phyloP scores from a whole-genome alignment of 371 early-diverging fungal genomes.

The Mucor circinelloides region DNA sequence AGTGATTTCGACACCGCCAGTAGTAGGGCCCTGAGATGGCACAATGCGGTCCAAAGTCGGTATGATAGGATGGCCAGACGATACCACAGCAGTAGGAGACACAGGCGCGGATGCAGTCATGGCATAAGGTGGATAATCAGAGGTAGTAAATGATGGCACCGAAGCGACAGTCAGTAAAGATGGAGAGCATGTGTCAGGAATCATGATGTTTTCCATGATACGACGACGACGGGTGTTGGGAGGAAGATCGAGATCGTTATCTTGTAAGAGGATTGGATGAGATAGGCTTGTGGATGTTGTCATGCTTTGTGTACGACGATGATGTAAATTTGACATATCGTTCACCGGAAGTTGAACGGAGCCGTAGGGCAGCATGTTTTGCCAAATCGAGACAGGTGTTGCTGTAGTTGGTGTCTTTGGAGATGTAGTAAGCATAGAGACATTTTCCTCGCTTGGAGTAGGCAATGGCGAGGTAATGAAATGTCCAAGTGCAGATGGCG shows the following conservation, averaged over 20 bases:
- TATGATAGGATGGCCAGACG: not conserved
- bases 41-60: conserved; percentile 48
- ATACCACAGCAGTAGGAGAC: not conserved
- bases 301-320: not conserved
- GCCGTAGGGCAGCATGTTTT: not conserved
- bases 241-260: not conserved
- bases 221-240: not conserved
- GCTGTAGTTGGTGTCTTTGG: not conserved
- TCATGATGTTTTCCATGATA: not conserved
- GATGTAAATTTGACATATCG: conserved; percentile 1
- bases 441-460: not conserved
- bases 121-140: not conserved
- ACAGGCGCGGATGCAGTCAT: not conserved
- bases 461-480: not conserved
- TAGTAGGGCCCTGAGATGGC: conserved; percentile 71
- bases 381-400: not conserved
- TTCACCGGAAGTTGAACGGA: not conserved
- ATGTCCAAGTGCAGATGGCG: not conserved
- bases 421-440: not conserved
- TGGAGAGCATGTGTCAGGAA: not conserved
- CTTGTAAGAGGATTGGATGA: not conserved
- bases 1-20: conserved; percentile 77
- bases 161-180: not conserved
- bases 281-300: not conserved
- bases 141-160: not conserved